Evolutionary conservation across 495 filamentous ascomycete species (phyloP), one percentile per base, ranked within the genome.

Genomic region (Xylaria venustula): DNA sequence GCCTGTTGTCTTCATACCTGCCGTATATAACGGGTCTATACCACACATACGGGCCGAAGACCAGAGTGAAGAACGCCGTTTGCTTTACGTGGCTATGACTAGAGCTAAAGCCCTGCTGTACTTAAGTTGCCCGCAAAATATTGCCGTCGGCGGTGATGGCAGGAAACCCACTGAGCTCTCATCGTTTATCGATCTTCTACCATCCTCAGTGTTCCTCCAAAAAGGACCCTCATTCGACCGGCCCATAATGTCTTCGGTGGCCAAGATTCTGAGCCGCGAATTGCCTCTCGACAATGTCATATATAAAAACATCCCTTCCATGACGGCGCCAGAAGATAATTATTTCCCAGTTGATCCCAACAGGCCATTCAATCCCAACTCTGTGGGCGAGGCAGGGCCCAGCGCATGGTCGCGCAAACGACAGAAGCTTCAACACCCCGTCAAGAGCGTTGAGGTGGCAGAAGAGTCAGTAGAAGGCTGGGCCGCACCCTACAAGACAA

Each of bases 61-160:
- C 67, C 78, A 80, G 15, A 89, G 93, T 59, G 95, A 99, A 73
- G 95, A 99, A 69, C 79, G 95, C 60, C 79, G 95, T 51, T 74
- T 99, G 51, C 80, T 99, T 0, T 99, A 98, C 71, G 95, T 99
- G 6, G 95, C 93, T 7, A 99, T 99, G 95, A 99, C 95, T 4
- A 81, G 94, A 75, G 94, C 95, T 1, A 88, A 97, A 71, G 88
- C 85, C 7, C 75, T 99, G 32, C 79, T 99, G n/a, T 97, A 98
- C 66, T 81, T 98, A 52, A 97, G 91, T 67, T 89, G 87, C 56
- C 93, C 95, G 0, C 71, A 82, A 22, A 73, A 72, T 55, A 62
- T 63, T 42, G 69, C 68, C 15, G n/a, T n/a, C n/a, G n/a, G n/a
- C n/a, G 61, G 63, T 7, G 68, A 69, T 11, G 72, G 61, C 14